Base-by-base conservation (phyloP, 2,329 filamentous ascomycete species). In the Fusarium pininemorale region DNA sequence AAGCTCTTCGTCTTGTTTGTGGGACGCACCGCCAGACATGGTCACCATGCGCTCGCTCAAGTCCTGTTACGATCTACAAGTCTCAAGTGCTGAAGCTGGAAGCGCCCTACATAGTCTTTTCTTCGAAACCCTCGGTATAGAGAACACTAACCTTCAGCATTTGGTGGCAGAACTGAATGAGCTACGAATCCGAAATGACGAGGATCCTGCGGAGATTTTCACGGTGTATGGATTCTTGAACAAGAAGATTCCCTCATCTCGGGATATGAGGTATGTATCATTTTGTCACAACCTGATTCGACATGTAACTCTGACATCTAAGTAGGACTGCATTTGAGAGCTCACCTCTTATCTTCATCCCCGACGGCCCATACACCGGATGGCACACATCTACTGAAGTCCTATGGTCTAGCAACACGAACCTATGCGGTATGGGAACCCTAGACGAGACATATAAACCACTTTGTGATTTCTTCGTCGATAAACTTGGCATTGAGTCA, bases 51-150 rank as follows among this genome's bases (percentile, higher is more conserved):
- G 45, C 20, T 48, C 20, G 6, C 45, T 48, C 26, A 48, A 48
- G 4, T 48, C 45, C 9, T 30, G 20, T 12, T 48, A 48, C 20
- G 20, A 30, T 8, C 1, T 11, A 3, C 26, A 28, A 47, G 3
- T 0, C 18, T 28, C 26, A 15, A 47, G 11, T 8, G 9, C 3
- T 10, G 13, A 47, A 22, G 18, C 0, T 22, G 0, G 3, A 22
- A 28, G 20, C 14, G 14, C 3, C 45, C 26, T 48, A 12, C 20
- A 30, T 22, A 6, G 2, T 0, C 10, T 48, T 48, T 48, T 48
- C 7, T 1, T 6, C 6, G 7, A 48, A n/a, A 48, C 45, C 0
- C 20, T 48, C 14, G 45, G 45, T 8, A 12, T 48, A 12, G 20
- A 30, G 26, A 48, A 30, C 10, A 20, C 26, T 8, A n/a, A 12